A percentile compares a stretch with the other conserved stretches of the same genome.
Evolutionary conservation across 2,329 filamentous ascomycete genomes (phyloP).

Genomic region (Hypomyces rosellus): DNA sequence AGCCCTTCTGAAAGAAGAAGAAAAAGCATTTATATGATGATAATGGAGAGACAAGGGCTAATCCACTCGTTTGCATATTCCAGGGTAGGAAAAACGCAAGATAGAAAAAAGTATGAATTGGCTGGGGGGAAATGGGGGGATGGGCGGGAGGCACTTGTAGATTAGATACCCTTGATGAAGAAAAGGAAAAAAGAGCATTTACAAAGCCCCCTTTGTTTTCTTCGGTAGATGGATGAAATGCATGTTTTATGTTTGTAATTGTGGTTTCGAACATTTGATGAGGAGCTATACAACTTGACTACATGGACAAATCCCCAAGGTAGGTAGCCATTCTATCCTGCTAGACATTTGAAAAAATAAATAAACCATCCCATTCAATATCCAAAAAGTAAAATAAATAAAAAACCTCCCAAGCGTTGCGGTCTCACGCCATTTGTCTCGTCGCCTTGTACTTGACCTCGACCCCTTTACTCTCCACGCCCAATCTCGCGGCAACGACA

Average conservation of each 20-base stretch:
- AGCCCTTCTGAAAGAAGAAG: too few species aligned
- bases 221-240: too few species aligned
- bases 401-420: not conserved
- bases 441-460: conserved; percentile 20
- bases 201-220: not conserved
- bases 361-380: not conserved
- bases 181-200: conserved; percentile 9
- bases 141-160: conserved; percentile 23
- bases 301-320: too few species aligned
- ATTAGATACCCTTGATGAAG: conserved; percentile 37
- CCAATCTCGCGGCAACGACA: conserved; percentile 69
- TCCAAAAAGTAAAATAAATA: too few species aligned
- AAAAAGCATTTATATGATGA: too few species aligned
- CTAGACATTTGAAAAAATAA: not conserved
- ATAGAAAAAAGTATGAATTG: conserved; percentile 2
- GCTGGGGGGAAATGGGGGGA: conserved; percentile 7
- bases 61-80: too few species aligned
- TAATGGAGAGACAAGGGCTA: too few species aligned
- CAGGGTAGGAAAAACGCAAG: too few species aligned
- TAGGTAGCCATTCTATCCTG: too few species aligned
- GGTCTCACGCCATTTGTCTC: conserved; percentile 15
- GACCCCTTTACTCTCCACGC: conserved; percentile 42
- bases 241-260: too few species aligned
- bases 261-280: too few species aligned
- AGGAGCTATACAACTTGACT: too few species aligned